phyloP scores from a whole-genome alignment of 2,329 filamentous ascomycete genomes.

The Aspergillus fructus region DNA sequence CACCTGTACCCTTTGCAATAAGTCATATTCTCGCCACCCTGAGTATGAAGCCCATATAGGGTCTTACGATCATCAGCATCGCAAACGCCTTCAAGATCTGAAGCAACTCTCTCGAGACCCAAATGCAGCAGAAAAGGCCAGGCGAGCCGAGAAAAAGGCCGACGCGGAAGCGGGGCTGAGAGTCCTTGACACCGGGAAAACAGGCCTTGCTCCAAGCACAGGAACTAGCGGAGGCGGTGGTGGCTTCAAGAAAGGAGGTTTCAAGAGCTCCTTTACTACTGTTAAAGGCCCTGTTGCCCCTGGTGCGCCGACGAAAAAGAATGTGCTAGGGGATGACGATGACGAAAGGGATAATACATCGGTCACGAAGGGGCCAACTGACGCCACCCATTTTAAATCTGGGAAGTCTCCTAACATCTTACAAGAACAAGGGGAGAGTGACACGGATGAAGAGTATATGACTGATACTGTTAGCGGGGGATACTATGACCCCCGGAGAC shows the following conservation, averaged over 20 bases:
- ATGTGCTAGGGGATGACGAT: slow-evolving; percentile 44
- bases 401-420: neutral
- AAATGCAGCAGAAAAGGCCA: slow-evolving; percentile 44
- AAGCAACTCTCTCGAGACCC: slow-evolving; percentile 47
- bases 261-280: slow-evolving; percentile 72
- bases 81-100: slow-evolving; percentile 60
- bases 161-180: slow-evolving; percentile 43
- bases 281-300: slow-evolving; percentile 41
- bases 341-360: slow-evolving; percentile 34
- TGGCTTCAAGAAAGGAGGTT: slow-evolving; percentile 76
- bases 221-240: slow-evolving; percentile 26
- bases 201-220: slow-evolving; percentile 16
- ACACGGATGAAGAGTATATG: slow-evolving; percentile 67
- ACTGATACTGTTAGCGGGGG: slow-evolving; percentile 36
- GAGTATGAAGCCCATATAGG: slow-evolving; percentile 94
- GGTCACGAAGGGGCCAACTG: slow-evolving; percentile 17
- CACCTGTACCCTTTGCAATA: slow-evolving; percentile 83
- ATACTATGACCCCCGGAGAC: slow-evolving; percentile 54
- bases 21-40: slow-evolving; percentile 92
- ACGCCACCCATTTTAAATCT: neutral
- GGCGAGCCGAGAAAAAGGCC: slow-evolving; percentile 43
- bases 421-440: slow-evolving; percentile 62
- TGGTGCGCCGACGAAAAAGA: slow-evolving; percentile 37
- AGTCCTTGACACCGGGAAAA: slow-evolving; percentile 35
- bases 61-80: slow-evolving; percentile 94